These are phyloP conservation scores for Taiozyma onychis DNA, from an alignment of 1,139 yeast species.

Conservation along the genomic window DNA sequence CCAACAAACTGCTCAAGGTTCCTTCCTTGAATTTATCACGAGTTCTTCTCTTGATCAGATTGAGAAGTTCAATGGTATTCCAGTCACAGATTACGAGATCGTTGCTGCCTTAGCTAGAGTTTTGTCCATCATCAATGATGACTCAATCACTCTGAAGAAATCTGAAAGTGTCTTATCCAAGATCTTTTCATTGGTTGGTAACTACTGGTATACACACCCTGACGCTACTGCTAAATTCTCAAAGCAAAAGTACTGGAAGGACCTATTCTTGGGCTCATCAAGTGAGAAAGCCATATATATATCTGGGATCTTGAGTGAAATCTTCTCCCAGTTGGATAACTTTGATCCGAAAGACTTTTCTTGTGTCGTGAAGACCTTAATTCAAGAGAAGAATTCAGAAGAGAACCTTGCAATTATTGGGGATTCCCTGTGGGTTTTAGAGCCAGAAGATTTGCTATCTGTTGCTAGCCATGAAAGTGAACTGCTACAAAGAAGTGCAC, in stretches of 20 bases:
- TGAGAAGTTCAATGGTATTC: conserved; percentile 26
- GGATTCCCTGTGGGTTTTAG: conserved; percentile 19
- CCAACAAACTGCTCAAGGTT: conserved; percentile 1
- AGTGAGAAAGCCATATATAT: conserved; percentile 26
- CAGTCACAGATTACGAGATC: conserved; percentile 42
- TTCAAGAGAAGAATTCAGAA: neutral
- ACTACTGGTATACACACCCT: conserved; percentile 31
- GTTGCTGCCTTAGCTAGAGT: conserved; percentile 40
- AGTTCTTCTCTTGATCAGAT: conserved; percentile 21
- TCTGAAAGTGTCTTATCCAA: conserved; percentile 23
- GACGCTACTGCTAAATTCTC: conserved; percentile 18
- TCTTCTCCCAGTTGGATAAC: conserved; percentile 31
- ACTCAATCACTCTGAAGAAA: conserved; percentile 10
- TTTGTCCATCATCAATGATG: conserved; percentile 25
- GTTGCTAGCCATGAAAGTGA: conserved; percentile 2
- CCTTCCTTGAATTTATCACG: conserved; percentile 27
- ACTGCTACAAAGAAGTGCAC: conserved; percentile 7
- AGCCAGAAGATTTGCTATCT: conserved; percentile 10
- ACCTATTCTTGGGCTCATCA: conserved; percentile 7
- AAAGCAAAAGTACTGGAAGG: conserved; percentile 27
- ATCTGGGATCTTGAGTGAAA: conserved; percentile 33
- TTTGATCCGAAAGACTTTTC: conserved; percentile 13
- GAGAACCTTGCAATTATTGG: conserved; percentile 9
- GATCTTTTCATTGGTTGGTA: conserved; percentile 35
- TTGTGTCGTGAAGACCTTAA: conserved; percentile 1